Evolutionary conservation across 495 filamentous ascomycete species (phyloP).

Genomic region (Bryoglossum gracile): DNA sequence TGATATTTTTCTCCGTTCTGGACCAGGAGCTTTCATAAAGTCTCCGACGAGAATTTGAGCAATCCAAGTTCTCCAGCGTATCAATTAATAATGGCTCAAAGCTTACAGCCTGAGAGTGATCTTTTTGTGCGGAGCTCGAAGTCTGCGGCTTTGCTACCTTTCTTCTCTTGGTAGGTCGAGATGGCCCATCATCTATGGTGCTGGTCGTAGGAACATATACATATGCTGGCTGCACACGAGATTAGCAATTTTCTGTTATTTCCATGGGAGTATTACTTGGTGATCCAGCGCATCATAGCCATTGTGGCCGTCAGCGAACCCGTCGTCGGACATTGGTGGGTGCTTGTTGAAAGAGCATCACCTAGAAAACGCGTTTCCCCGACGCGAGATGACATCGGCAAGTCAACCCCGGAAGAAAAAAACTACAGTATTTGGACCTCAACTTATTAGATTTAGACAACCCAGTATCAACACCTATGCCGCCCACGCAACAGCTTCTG

Average conservation of each 20-base stretch:
- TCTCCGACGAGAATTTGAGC: conserved; percentile 47
- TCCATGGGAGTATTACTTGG: too few species aligned
- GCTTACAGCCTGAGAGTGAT: conserved; percentile 12
- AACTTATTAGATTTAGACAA: not conserved
- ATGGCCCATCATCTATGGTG: conserved; percentile 21
- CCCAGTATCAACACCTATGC: conserved; percentile 26
- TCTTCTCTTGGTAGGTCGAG: conserved; percentile 58
- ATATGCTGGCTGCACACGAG: conserved; percentile 58
- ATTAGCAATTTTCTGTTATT: too few species aligned
- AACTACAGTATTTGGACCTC: not conserved
- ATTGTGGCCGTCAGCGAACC: conserved; percentile 10
- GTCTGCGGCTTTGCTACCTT: conserved; percentile 37
- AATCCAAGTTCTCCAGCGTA: conserved; percentile 46
- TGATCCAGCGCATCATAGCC: conserved; percentile 23
- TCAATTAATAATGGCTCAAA: conserved; percentile 62
- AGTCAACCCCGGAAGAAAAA: conserved; percentile 13
- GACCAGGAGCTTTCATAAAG: conserved; percentile 63
- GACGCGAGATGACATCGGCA: conserved; percentile 3
- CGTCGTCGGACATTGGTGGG: conserved; percentile 20
- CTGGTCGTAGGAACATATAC: conserved; percentile 56
- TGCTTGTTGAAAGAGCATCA: not conserved
- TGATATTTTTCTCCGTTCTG: conserved; percentile 56
- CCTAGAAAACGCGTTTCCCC: conserved; percentile 1
- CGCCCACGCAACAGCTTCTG: conserved; percentile 27
- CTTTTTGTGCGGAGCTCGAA: conserved; percentile 4